Evolutionary conservation across 805 yeast genomes (phyloP), one percentile per base, ranked within the genome.

Genomic region (Dipodascopsis uninucleata): DNA sequence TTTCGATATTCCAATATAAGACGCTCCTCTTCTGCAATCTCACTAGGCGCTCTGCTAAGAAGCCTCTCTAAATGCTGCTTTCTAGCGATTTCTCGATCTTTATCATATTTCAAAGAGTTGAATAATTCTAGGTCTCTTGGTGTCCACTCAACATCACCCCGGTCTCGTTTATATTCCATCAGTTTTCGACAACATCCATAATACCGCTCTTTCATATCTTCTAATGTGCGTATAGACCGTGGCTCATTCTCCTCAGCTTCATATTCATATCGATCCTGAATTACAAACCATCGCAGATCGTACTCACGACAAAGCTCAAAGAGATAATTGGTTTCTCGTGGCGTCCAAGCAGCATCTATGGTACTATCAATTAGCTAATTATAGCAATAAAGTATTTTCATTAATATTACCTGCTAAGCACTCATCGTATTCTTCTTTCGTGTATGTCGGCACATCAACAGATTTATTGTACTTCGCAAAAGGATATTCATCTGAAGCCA

Each of bases 11-110:
- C 98, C 24, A 90, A 81, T 8, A 93, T 85, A 39, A 93, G 70
- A 0, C 95, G 87, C 63, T 93, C 97, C 61, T 93, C 99, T 67
- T 93, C 98, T 0, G 97, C 97, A 35, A 93, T 85, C 62, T 93
- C 98, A 0, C 97, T 95, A 1, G 98, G 97, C 2, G 90, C 79
- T 55, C 99, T 71, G 28, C 79, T 79, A 33, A 90, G 71, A 29
- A 93, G 68, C 49, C 85, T 77, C 56, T 81, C 81, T 36, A 93
- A 66, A 60, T 90, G 90, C 40, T 76, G 76, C 57, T 93, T 93
- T 50, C 98, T 76, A 56, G 81, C 86, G 17, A 74, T 49, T 62
- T 93, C 98, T 53, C 77, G 79, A 5, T 74, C 72, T 56, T 79
- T 81, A 31, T 85, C 79, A 61, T 74, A 93, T 17, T 79, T 72